A percentile compares a stretch with the other conserved stretches of the same genome.
These are phyloP conservation scores for Euphrasia confusa DNA, from an alignment of 257 asterid genomes.

Conservation along the genomic window DNA sequence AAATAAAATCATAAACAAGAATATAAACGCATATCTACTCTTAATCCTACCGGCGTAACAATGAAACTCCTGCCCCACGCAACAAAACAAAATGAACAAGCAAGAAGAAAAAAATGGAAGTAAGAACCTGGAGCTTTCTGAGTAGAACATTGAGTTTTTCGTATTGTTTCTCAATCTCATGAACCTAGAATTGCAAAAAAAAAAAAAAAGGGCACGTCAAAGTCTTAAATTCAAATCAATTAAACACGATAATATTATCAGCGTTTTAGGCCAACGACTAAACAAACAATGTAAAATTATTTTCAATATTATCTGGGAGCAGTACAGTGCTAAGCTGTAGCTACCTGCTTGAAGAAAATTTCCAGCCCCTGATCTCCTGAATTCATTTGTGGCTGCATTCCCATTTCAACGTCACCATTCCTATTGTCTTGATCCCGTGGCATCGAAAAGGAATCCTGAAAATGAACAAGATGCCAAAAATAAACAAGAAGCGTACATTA, in stretches of 20 bases:
- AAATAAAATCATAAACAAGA: constrained; percentile 7
- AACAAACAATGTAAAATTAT: constrained; percentile 12
- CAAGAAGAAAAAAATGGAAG: background rate
- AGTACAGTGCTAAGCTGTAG: constrained; percentile 23
- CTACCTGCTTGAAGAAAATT: constrained; percentile 81
- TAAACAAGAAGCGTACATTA: too few species aligned
- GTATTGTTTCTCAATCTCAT: constrained; percentile 82
- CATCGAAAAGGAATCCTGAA: constrained; percentile 61
- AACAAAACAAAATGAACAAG: constrained; percentile 2
- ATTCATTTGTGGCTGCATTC: constrained; percentile 47
- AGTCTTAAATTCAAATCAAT: constrained; percentile 3
- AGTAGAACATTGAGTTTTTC: constrained; percentile 71
- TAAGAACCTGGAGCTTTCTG: constrained; percentile 87
- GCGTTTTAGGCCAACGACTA: background rate
- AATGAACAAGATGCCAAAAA: constrained; percentile 2
- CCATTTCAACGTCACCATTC: constrained; percentile 85
- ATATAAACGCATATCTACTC: constrained; percentile 6
- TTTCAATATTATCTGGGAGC: constrained; percentile 19
- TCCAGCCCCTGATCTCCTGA: constrained; percentile 83
- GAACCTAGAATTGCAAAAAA: constrained; percentile 49
- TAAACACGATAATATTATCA: too few species aligned
- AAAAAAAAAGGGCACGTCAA: constrained; percentile 22
- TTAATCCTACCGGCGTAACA: constrained; percentile 14
- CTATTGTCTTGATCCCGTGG: constrained; percentile 55
- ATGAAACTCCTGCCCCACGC: background rate